Evolutionary conservation across 371 early-diverging fungal species (phyloP).

Genomic region (Umbelopsis sp.): DNA sequence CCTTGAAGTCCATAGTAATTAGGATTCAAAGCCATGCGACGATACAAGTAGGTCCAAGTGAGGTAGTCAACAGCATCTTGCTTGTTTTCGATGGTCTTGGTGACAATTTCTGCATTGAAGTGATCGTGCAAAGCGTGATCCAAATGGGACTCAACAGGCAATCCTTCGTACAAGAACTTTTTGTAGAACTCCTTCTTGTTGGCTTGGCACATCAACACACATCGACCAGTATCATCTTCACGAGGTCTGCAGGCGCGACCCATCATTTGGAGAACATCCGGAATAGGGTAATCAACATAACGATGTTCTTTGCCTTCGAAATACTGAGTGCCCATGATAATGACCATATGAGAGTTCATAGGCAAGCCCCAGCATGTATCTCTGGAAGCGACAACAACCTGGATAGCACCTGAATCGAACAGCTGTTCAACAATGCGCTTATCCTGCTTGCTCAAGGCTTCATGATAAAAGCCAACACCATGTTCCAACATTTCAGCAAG

Average conservation of each 20-base stretch:
- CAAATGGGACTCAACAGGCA: slow-evolving; percentile 94
- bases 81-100: slow-evolving; percentile 92
- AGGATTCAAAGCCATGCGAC: slow-evolving; percentile 94
- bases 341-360: slow-evolving; percentile 79
- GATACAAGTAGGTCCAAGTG: slow-evolving; percentile 97
- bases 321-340: slow-evolving; percentile 96
- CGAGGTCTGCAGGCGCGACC: slow-evolving; percentile 83
- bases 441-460: slow-evolving; percentile 78
- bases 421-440: slow-evolving; percentile 75
- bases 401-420: slow-evolving; percentile 80
- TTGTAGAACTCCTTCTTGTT: slow-evolving; percentile 96
- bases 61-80: slow-evolving; percentile 98
- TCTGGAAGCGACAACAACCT: slow-evolving; percentile 87
- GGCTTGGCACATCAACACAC: slow-evolving; percentile 92
- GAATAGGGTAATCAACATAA: slow-evolving; percentile 92
- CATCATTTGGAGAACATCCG: slow-evolving; percentile 97
- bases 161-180: slow-evolving; percentile 92
- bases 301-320: slow-evolving; percentile 93
- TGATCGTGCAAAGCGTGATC: slow-evolving; percentile 91
- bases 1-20: slow-evolving; percentile 95
- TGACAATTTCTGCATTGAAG: slow-evolving; percentile 95
- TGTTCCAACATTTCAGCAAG: slow-evolving; percentile 73
- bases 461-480: slow-evolving; percentile 93
- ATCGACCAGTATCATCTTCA: slow-evolving; percentile 73
- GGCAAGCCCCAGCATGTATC: slow-evolving; percentile 92